A percentile compares a stretch with the other conserved stretches of the same genome.
Conservation (phyloP, 148 eudicot species). For the Silene latifolia region DNA sequence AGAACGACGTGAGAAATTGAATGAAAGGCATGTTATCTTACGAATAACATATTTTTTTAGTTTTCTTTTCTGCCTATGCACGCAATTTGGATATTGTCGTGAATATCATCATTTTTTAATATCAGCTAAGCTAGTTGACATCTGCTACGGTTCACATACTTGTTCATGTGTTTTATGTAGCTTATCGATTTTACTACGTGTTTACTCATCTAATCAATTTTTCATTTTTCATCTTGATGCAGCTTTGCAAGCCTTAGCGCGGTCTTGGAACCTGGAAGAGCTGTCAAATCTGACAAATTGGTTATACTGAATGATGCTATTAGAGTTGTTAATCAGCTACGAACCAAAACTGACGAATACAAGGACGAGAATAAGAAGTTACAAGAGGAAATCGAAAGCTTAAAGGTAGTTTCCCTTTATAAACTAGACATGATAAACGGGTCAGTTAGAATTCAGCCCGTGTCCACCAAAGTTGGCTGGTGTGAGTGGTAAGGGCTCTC, state of each 20-base stretch:
- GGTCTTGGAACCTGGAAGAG: slow-evolving; percentile 68
- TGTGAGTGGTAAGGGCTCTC: no score
- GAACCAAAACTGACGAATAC: slow-evolving; percentile 49
- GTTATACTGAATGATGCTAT: slow-evolving; percentile 75
- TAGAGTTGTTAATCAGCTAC: slow-evolving; percentile 58
- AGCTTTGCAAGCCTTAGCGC: slow-evolving; percentile 76
- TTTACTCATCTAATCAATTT: no score
- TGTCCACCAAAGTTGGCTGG: no score
- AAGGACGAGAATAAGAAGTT: slow-evolving; percentile 63
- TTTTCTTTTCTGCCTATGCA: neutral
- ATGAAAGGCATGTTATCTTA: slow-evolving; percentile 54
- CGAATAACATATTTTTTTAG: neutral
- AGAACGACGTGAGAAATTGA: slow-evolving; percentile 69
- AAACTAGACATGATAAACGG: neutral
- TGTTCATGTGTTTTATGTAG: no score
- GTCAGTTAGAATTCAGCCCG: no score
- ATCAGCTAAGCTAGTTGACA: no score
- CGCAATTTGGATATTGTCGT: no score
- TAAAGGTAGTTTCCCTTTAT: slow-evolving; percentile 56
- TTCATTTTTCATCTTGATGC: no score
- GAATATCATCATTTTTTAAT: no score
- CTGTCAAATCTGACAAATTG: slow-evolving; percentile 71
- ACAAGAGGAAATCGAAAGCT: slow-evolving; percentile 64
- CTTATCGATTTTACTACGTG: no score
- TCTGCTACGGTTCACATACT: no score